Base-by-base conservation (phyloP, 495 filamentous ascomycete genomes). In the Penicillium soppii region DNA sequence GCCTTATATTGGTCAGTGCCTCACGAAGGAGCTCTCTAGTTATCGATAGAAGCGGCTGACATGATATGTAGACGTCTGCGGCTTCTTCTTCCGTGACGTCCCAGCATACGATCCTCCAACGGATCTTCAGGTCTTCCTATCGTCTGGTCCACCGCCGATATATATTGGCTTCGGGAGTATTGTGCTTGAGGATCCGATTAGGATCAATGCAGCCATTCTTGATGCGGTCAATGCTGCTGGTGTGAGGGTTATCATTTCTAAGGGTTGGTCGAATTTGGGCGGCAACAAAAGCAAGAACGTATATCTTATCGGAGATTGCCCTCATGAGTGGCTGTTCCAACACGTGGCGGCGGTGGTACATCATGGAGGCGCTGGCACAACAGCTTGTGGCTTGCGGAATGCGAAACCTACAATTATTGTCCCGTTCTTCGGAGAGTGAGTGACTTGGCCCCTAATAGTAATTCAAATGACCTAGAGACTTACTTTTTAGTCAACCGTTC, bases 121-220 rank as follows among this genome's bases (percentile, higher is more conserved):
- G 5, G 73, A 79, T 12, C 60, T 83, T 15, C 52, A 55, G 1
- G 60, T 43, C 2, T 84, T 85, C 49, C 71, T 85, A 1, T 53
- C 67, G 9, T 55, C 57, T 15, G 80, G 80, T 1, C 71, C 73
- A 12, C 64, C 73, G 1, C 82, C 82, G 7, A 66, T 86, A 0
- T 85, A 86, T 50, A 80, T 87, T 33, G 83, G 83, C 4, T 87
- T 87, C 57, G 83, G 83, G 10, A 79, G 73, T 13, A 85, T 87
- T 50, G 81, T 85, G 0, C 65, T 86, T 1, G 76, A 82, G 32
- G 71, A 86, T 53, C 73, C 81, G 0, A 63, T 76, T 33, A 58
- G 49, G 7, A 66, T 85, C 58, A 82, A 73, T 0, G 46, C 60
- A 0, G 59, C 75, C 0, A 65, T 86, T 6, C 69, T 85, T 16